Evolutionary conservation across 148 eudicot species (phyloP).

Genomic region (Heliosperma pusillum): DNA sequence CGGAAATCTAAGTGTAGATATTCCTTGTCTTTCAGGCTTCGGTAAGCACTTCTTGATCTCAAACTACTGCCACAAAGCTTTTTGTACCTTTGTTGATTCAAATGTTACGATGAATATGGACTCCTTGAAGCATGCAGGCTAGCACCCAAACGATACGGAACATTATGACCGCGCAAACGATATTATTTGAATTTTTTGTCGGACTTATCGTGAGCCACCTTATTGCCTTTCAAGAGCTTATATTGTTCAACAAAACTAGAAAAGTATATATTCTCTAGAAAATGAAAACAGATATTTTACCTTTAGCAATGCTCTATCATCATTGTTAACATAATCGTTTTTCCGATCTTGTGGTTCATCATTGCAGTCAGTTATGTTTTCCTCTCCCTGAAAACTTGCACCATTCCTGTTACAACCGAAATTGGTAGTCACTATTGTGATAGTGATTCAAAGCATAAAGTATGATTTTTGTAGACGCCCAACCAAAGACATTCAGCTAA

Average conservation of each 20-base stretch:
- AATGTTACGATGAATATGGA: not conserved
- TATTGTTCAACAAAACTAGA: not conserved
- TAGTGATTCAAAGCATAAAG: not conserved
- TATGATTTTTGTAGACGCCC: not conserved
- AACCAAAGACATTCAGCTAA: not conserved
- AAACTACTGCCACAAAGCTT: not conserved
- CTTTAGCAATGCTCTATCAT: slow-evolving; percentile 45
- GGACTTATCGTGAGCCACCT: not conserved
- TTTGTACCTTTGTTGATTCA: not conserved
- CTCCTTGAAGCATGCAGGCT: not conserved
- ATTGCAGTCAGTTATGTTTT: slow-evolving; percentile 9
- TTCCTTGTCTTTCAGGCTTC: not conserved
- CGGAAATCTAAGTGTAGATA: not conserved
- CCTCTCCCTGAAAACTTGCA: slow-evolving; percentile 11
- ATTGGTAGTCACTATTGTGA: not conserved
- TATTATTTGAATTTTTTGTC: too few species aligned
- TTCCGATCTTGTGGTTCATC: slow-evolving; percentile 31
- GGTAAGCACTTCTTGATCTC: not conserved
- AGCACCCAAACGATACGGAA: not conserved
- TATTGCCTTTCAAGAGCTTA: slow-evolving; percentile 2
- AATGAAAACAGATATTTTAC: slow-evolving; percentile 15
- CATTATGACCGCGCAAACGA: not conserved
- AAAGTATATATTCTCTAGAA: not conserved
- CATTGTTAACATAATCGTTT: slow-evolving; percentile 42
- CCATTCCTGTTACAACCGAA: slow-evolving; percentile 18